Evolutionary conservation across 257 asterid genomes (phyloP).

Genomic region (Nemophila menziesii): DNA sequence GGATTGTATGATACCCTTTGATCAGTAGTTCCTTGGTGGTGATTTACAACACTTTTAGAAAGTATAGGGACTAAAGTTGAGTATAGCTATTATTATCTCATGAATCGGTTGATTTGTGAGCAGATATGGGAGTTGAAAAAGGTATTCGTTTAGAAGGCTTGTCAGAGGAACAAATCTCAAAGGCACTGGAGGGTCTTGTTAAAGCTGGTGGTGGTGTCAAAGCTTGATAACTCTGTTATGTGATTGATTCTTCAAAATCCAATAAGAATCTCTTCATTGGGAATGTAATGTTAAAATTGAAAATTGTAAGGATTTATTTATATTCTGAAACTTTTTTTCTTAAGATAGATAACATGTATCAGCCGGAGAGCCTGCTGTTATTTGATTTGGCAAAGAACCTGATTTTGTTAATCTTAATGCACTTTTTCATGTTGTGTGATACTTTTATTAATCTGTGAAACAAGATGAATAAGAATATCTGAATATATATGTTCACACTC

Average conservation of each 20-base stretch:
- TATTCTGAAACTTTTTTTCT: not conserved
- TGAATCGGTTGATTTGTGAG: not conserved
- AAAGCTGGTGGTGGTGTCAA: constrained; percentile 48
- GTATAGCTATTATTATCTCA: no score
- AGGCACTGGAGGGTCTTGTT: constrained; percentile 70
- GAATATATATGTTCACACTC: no score
- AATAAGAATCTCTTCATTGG: constrained; percentile 8
- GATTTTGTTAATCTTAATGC: no score
- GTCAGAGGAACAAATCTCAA: constrained; percentile 59
- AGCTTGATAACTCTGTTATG: constrained; percentile 15
- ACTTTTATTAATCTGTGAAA: not conserved
- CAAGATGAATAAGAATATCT: no score
- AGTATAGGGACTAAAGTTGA: no score
- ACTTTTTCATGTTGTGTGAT: no score
- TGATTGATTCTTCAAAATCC: constrained; percentile 3
- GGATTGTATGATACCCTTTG: no score
- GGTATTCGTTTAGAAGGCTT: constrained; percentile 65
- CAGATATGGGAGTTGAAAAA: constrained; percentile 73
- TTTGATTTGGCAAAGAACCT: not conserved
- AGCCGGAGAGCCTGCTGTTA: not conserved
- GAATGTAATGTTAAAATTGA: not conserved
- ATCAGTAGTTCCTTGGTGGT: no score
- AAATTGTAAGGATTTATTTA: not conserved
- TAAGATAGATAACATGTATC: not conserved
- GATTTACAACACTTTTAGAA: no score